Evolutionary conservation across 371 early-diverging fungal species (phyloP).

Genomic region (Phascolomyces articulosus): DNA sequence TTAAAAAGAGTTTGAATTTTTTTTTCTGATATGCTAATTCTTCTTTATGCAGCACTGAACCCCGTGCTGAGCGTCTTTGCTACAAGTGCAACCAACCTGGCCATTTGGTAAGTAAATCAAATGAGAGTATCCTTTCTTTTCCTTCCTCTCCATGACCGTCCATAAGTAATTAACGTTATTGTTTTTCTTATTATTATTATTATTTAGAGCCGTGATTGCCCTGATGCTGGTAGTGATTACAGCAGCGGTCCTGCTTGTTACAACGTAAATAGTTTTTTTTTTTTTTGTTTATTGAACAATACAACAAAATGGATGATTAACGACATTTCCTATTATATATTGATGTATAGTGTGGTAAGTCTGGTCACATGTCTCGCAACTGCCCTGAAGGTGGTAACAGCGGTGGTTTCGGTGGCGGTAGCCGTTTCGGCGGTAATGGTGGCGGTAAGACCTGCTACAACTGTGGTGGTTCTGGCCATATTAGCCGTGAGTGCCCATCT

Average conservation of each 20-base stretch:
- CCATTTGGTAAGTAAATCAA: constrained; percentile 48
- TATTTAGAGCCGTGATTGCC: constrained; percentile 58
- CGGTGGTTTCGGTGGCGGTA: constrained; percentile 30
- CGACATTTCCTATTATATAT: not conserved
- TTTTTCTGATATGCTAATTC: not conserved
- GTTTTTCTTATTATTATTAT: not conserved
- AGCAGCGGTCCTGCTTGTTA: constrained; percentile 58
- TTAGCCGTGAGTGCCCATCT: constrained; percentile 49
- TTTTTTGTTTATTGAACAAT: not conserved
- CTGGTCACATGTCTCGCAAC: constrained; percentile 67
- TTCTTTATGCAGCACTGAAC: constrained; percentile 46
- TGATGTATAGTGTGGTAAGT: constrained; percentile 45
- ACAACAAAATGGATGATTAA: too few relatives aligned
- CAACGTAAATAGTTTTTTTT: constrained; percentile 25
- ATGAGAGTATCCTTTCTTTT: not conserved
- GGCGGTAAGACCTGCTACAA: constrained; percentile 51
- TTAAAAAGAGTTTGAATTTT: not conserved
- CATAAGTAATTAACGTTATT: not conserved
- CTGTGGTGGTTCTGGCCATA: constrained; percentile 59
- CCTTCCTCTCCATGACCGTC: not conserved
- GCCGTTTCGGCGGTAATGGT: constrained; percentile 20
- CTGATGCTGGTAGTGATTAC: constrained; percentile 39
- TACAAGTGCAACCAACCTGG: constrained; percentile 67
- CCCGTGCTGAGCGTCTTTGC: constrained; percentile 59
- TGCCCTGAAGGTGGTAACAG: constrained; percentile 50